phyloP scores from a whole-genome alignment of 495 filamentous ascomycete genomes.

The Parachaetomium inaequale region DNA sequence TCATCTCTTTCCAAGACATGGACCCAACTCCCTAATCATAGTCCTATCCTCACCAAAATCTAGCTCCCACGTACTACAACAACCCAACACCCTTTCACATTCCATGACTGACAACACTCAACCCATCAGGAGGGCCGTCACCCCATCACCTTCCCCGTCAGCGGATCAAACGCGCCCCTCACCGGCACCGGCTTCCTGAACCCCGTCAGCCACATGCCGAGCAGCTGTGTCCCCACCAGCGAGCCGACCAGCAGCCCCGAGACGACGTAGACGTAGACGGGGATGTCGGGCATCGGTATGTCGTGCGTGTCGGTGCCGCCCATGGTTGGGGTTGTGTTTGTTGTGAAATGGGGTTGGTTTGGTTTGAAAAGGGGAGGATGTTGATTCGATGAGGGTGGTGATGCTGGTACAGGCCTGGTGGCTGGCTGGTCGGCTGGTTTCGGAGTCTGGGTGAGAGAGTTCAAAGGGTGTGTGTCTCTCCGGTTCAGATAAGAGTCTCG shows the following conservation, averaged over 20 bases:
- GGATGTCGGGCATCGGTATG: slow-evolving; percentile 9
- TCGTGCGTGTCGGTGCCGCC: neutral
- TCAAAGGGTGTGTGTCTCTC: too few relatives aligned
- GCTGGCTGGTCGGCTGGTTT: too few relatives aligned
- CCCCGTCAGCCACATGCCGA: slow-evolving; percentile 14
- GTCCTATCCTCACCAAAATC: too few relatives aligned
- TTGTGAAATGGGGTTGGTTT: neutral
- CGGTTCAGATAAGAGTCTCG: too few relatives aligned
- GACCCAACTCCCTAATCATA: too few relatives aligned
- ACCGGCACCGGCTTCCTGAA: slow-evolving; percentile 7
- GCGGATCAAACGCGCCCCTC: neutral
- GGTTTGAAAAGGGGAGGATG: too few relatives aligned
- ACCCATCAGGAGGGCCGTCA: too few relatives aligned
- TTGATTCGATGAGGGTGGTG: neutral
- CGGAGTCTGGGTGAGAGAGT: too few relatives aligned
- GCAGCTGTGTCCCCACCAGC: slow-evolving; percentile 3
- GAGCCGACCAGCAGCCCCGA: slow-evolving; percentile 3
- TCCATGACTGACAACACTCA: neutral
- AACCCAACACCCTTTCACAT: too few relatives aligned
- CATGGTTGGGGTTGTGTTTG: neutral
- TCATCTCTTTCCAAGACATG: too few relatives aligned
- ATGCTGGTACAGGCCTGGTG: too few relatives aligned
- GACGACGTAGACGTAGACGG: slow-evolving; percentile 16
- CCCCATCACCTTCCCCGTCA: neutral
- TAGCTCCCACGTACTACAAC: too few relatives aligned